phyloP scores from a whole-genome alignment of 2,329 filamentous ascomycete genomes.

The Aspergillus unguis region DNA sequence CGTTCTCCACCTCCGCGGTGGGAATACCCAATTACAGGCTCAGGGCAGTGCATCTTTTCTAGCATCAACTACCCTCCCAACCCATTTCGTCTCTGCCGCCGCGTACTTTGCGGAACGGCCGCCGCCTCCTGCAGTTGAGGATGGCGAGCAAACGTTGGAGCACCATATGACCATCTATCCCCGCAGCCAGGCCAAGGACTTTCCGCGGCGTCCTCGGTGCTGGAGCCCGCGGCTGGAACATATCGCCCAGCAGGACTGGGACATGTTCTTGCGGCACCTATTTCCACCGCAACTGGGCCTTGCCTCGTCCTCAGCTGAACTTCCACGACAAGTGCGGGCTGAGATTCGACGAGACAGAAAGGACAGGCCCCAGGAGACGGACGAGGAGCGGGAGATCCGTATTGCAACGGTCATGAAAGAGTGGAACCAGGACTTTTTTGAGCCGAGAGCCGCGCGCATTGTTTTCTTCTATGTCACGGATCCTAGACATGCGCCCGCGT shows the following conservation, averaged over 20 bases:
- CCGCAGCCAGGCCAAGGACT: slow-evolving; percentile 41
- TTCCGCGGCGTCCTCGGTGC: slow-evolving; percentile 41
- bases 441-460: slow-evolving; percentile 33
- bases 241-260: slow-evolving; percentile 43
- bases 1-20: slow-evolving; percentile 20
- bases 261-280: slow-evolving; percentile 41
- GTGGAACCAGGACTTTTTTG: slow-evolving; percentile 45
- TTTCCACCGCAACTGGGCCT: slow-evolving; percentile 40
- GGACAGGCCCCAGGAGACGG: slow-evolving; percentile 41
- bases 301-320: slow-evolving; percentile 34
- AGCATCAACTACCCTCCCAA: slow-evolving; percentile 20
- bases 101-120: slow-evolving; percentile 40
- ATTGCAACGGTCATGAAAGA: slow-evolving; percentile 41
- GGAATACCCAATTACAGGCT: slow-evolving; percentile 17
- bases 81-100: slow-evolving; percentile 35
- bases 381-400: slow-evolving; percentile 37
- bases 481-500: slow-evolving; percentile 29
- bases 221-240: slow-evolving; percentile 35
- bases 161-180: slow-evolving; percentile 42
- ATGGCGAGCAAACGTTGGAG: slow-evolving; percentile 26
- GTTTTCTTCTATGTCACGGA: slow-evolving; percentile 35
- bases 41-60: slow-evolving; percentile 17
- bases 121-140: slow-evolving; percentile 24
- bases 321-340: slow-evolving; percentile 38
- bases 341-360: slow-evolving; percentile 43